Evolutionary conservation across 176 grass and related monocot genomes (phyloP).

Genomic region (Oryza coarctata): DNA sequence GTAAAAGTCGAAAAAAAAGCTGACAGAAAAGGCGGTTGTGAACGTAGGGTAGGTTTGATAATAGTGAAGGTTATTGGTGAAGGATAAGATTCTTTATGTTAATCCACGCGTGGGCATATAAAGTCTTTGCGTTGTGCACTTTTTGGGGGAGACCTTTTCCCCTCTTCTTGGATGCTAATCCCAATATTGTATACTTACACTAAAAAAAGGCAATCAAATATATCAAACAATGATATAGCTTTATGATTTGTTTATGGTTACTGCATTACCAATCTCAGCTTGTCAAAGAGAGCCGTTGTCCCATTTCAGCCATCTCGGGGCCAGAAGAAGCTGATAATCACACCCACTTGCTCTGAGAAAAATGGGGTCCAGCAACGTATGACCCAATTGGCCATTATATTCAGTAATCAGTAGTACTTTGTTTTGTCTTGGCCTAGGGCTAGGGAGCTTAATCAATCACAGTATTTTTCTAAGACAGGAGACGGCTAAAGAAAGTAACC

Average conservation of each 20-base stretch:
- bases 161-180: constrained; percentile 22
- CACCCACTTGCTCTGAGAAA: constrained; percentile 6
- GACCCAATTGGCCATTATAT: background rate
- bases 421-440: background rate
- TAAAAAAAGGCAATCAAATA: background rate
- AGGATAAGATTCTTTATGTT: background rate
- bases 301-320: constrained; percentile 19
- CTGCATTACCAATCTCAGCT: constrained; percentile 14
- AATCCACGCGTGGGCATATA: background rate
- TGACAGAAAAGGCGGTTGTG: no score
- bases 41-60: no score
- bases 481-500: background rate
- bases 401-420: background rate
- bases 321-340: background rate
- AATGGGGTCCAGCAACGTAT: background rate
- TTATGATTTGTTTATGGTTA: constrained; percentile 7
- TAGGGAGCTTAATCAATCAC: background rate
- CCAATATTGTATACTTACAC: background rate
- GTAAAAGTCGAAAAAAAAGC: no score
- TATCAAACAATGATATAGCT: background rate
- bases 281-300: constrained; percentile 23
- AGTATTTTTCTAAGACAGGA: background rate
- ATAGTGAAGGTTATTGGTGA: background rate
- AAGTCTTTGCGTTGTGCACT: background rate
- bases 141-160: constrained; percentile 22